These are phyloP conservation scores for Penicillium argentinense DNA, from an alignment of 495 filamentous ascomycete species.

Conservation along the genomic window DNA sequence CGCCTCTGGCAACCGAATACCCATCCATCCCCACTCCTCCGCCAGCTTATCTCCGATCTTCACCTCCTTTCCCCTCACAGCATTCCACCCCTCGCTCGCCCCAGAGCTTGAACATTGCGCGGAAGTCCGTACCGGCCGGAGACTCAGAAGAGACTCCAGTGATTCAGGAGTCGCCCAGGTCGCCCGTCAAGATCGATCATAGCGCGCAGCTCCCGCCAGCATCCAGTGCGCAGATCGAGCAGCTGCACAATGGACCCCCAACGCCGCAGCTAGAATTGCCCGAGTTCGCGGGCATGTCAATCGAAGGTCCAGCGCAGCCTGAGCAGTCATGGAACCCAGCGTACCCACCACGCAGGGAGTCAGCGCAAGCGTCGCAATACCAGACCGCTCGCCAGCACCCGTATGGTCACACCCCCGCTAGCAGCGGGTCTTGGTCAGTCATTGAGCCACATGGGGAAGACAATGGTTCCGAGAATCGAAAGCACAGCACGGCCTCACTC, in stretches of 20 bases:
- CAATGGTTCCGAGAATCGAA: conserved; percentile 16
- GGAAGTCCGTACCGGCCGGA: conserved; percentile 26
- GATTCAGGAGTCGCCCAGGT: conserved; percentile 38
- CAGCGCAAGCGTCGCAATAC: conserved; percentile 20
- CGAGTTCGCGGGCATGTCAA: conserved; percentile 30
- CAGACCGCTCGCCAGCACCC: conserved; percentile 12
- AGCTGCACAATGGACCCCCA: conserved; percentile 23
- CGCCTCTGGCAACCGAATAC: conserved; percentile 26
- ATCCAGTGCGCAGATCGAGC: conserved; percentile 34
- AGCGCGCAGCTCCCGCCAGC: conserved; percentile 31
- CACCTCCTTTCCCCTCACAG: conserved; percentile 32
- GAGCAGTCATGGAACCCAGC: conserved; percentile 43
- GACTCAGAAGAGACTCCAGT: conserved; percentile 18
- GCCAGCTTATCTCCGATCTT: conserved; percentile 42
- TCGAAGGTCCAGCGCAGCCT: conserved; percentile 34
- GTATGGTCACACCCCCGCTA: conserved; percentile 36
- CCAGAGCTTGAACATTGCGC: conserved; percentile 22
- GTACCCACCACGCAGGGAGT: conserved; percentile 44
- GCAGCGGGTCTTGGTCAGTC: conserved; percentile 44
- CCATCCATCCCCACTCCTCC: conserved; percentile 41
- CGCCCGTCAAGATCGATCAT: conserved; percentile 42
- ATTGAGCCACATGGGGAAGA: conserved; percentile 31
- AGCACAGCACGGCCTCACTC: conserved; percentile 28
- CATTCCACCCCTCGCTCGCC: conserved; percentile 26
- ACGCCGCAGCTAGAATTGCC: conserved; percentile 23